Percentiles rank a stretch among this genome's conserved stretches.
Conservation (phyloP, 1,284 basidiomycete species). For the Pseudomicrostroma phylloplanum region DNA sequence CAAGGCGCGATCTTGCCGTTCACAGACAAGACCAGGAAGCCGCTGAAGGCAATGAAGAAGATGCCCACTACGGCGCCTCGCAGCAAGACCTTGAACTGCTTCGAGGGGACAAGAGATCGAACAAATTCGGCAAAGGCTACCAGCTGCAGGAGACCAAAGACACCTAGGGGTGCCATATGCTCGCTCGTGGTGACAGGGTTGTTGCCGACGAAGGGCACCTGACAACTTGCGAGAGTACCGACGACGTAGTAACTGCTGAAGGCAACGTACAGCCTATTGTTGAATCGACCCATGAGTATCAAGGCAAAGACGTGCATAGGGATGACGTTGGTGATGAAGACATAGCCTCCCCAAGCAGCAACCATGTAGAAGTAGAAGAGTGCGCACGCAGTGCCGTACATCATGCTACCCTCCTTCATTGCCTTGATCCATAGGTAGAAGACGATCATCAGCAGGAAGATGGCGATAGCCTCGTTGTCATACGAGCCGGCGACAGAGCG, state of each 20-base stretch:
- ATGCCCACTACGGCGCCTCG: conserved; percentile 60
- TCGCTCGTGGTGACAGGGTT: conserved; percentile 96
- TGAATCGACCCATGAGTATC: conserved; percentile 94
- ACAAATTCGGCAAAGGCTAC: conserved; percentile 88
- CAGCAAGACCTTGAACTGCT: conserved; percentile 78
- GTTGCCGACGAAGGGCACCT: conserved; percentile 98
- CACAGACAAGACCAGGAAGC: conserved; percentile 67
- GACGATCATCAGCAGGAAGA: conserved; percentile 96
- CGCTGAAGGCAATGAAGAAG: conserved; percentile 60
- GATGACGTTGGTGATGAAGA: conserved; percentile 99
- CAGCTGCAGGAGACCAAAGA: conserved; percentile 94
- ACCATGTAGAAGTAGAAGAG: conserved; percentile 99
- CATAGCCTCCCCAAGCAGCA: conserved; percentile 98
- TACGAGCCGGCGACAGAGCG: conserved; percentile 98
- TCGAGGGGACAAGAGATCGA: conserved; percentile 78
- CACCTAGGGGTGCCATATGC: conserved; percentile 94
- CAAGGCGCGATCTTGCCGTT: conserved; percentile 95
- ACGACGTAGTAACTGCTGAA: conserved; percentile 98
- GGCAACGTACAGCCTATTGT: conserved; percentile 81
- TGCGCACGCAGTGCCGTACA: conserved; percentile 82
- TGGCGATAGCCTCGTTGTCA: conserved; percentile 99
- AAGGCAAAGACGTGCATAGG: conserved; percentile 89
- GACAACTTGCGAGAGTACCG: conserved; percentile 94
- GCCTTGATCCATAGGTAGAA: conserved; percentile 98
- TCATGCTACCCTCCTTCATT: conserved; percentile 83